phyloP scores from a whole-genome alignment of 2,329 filamentous ascomycete species.

The Diaporthe caulivora region DNA sequence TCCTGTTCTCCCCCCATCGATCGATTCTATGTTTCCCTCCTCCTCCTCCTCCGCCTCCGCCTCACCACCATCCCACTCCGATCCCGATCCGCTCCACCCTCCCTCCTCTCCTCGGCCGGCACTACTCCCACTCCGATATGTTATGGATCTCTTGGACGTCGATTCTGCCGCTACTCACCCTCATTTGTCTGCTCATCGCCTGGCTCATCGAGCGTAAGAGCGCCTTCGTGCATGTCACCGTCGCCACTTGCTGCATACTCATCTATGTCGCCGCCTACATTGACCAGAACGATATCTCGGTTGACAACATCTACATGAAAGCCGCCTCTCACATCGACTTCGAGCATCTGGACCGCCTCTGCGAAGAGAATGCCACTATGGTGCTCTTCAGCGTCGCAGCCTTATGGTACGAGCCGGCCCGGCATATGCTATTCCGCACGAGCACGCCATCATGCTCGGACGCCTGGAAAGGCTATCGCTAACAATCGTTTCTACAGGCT shows the following conservation, averaged over 20 bases:
- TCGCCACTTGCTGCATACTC: conserved; percentile 54
- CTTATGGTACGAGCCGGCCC: conserved; percentile 59
- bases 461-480: conserved; percentile 24
- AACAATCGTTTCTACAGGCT: conserved; percentile 68
- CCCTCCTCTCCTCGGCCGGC: conserved; percentile 44
- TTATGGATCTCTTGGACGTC: conserved; percentile 63
- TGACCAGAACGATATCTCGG: conserved; percentile 54
- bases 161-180: conserved; percentile 58
- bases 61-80: conserved; percentile 39
- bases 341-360: conserved; percentile 61
- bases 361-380: conserved; percentile 66
- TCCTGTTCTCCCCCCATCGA: conserved; percentile 4
- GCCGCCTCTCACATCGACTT: conserved; percentile 57
- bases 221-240: conserved; percentile 56
- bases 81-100: conserved; percentile 38
- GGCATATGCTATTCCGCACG: conserved; percentile 21
- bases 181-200: conserved; percentile 56
- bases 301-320: conserved; percentile 50
- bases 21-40: conserved; percentile 31
- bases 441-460: conserved; percentile 7
- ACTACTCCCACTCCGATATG: conserved; percentile 56
- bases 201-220: conserved; percentile 59
- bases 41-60: conserved; percentile 32
- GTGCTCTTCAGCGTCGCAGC: conserved; percentile 65
- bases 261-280: conserved; percentile 57